phyloP scores from a whole-genome alignment of 78 protist species.

The Bigelowiella natans region DNA sequence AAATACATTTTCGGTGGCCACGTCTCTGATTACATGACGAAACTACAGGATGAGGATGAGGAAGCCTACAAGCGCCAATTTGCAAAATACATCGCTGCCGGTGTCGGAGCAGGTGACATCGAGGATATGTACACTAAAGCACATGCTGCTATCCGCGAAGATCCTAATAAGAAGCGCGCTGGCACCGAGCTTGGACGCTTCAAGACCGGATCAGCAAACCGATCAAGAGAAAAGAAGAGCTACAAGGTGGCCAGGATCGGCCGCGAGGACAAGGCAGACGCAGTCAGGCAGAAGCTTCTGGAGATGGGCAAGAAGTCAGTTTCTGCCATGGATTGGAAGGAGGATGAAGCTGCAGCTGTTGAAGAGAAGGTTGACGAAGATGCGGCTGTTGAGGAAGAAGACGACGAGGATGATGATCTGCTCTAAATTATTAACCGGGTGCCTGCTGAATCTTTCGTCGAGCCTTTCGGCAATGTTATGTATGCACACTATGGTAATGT shows the following conservation, averaged over 20 bases:
- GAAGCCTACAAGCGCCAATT: constrained; percentile 72
- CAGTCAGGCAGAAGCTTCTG: background rate
- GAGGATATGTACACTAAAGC: constrained; percentile 73
- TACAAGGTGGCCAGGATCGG: background rate
- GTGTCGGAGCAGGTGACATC: constrained; percentile 61
- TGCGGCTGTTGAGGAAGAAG: background rate
- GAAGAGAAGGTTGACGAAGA: background rate
- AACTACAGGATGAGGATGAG: constrained; percentile 74
- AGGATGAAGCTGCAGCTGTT: background rate
- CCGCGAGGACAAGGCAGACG: background rate
- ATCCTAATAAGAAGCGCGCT: background rate
- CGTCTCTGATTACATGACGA: constrained; percentile 88
- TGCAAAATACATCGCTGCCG: constrained; percentile 59
- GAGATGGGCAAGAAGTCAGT: background rate
- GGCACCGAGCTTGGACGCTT: background rate
- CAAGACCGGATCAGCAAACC: background rate
- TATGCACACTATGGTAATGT: background rate
- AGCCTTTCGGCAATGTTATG: no score
- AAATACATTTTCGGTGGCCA: constrained; percentile 87
- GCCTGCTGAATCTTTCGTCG: no score
- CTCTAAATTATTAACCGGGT: background rate
- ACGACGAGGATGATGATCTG: background rate
- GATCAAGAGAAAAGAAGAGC: background rate
- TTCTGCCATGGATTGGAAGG: background rate
- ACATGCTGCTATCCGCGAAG: constrained; percentile 47